Evolutionary conservation across 2,329 filamentous ascomycete genomes (phyloP), one percentile per base, ranked within the genome.

Genomic region (Trichophyton rubrum): DNA sequence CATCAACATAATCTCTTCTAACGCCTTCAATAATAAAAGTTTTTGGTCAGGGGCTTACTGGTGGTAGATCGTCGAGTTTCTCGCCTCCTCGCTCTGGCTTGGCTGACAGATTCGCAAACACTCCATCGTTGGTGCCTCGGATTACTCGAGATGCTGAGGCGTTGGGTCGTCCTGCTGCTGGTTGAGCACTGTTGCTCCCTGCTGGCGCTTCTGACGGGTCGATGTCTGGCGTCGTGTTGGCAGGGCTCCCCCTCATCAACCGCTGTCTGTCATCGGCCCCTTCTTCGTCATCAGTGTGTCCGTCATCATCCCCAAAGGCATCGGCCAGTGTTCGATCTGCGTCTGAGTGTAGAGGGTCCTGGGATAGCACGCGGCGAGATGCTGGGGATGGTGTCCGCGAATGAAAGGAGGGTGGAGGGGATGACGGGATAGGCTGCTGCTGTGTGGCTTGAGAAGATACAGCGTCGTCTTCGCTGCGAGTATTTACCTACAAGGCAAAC

Each of bases 41-140:
- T 41, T 20, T 17, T 22, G 9, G 20, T 11, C 43, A 11, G n/a
- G 17, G 15, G 84, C 89, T 66, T 84, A 96, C 91, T 60, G 93
- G 93, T 78, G 93, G 93, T 74, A 89, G 82, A 74, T 99, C 93
- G 64, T 99, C 93, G 62, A 88, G 84, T 64, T 89, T 87, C 62
- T 89, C 87, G 30, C 85, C 87, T 27, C 22, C 33, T 49, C 85
- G 80, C 68, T 95, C 89, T 0, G 92, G 92, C 71, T 96, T 92
- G 13, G 93, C 93, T 66, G 85, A 90, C 66, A 99, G 75, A 72
- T 99, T 99, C 60, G 92, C 93, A 76, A 96, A 99, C 27, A 99
- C 93, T 63, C 93, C 93, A 74, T 97, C 93, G 57, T 89, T 90
- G 60, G 88, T 85, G 59, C 86, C 83, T 64, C 56, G 58, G 5